Conservation (phyloP, 2,329 filamentous ascomycete genomes). For the Fusarium nanum region DNA sequence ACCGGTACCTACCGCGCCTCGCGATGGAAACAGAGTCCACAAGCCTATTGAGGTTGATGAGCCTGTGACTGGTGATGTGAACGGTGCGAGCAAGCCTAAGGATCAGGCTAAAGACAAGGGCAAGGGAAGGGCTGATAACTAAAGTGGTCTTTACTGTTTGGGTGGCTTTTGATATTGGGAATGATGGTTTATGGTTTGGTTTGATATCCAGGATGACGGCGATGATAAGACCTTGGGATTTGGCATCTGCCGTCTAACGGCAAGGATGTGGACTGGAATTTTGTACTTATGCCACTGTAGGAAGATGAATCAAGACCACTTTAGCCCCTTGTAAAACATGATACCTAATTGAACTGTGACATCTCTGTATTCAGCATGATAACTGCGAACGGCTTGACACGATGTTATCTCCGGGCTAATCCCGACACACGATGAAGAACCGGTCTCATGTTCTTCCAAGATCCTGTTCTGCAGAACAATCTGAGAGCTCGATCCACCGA, state of each 20-base stretch:
- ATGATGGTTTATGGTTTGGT: no score
- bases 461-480: not conserved
- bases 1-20: not conserved
- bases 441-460: not conserved
- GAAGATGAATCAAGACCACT: not conserved
- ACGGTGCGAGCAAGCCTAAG: not conserved
- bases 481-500: not conserved
- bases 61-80: not conserved
- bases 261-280: not conserved
- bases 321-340: not conserved
- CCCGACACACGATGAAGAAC: not conserved
- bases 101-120: not conserved
- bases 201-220: no score
- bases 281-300: not conserved
- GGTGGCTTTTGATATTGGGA: not conserved
- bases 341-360: fast-evolving
- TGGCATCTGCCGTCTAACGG: not conserved
- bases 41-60: no score
- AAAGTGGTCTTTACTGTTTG: not conserved
- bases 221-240: not conserved
- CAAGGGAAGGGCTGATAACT: not conserved
- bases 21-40: no score
- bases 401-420: not conserved
- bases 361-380: fast-evolving
- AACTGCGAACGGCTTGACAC: fast-evolving